Conservation (phyloP, 805 yeast genomes). For the Nakazawaea sp. region DNA sequence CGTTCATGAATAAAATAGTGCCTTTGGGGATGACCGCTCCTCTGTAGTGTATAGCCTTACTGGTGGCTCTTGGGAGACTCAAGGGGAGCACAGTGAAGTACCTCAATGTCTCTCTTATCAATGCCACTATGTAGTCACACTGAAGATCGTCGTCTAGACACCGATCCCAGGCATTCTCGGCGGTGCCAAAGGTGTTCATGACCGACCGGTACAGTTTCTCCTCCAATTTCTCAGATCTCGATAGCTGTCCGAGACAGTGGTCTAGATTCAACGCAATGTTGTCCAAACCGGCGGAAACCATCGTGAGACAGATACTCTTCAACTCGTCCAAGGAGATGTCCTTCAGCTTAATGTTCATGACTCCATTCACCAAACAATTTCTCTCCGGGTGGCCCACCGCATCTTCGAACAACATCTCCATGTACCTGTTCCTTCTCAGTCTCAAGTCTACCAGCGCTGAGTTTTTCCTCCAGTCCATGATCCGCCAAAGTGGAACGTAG, state of each 20-base stretch:
- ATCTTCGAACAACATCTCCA: conserved; percentile 29
- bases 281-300: conserved; percentile 77
- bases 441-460: conserved; percentile 16
- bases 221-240: conserved; percentile 36
- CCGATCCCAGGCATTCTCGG: conserved; percentile 28
- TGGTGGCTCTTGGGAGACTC: conserved; percentile 56
- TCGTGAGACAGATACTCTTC: conserved; percentile 57
- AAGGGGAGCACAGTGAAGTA: conserved; percentile 61
- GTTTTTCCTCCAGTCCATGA: conserved; percentile 32
- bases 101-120: conserved; percentile 58
- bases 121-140: conserved; percentile 47
- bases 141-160: conserved; percentile 20
- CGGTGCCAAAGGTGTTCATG: conserved; percentile 23
- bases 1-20: conserved; percentile 57
- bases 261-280: conserved; percentile 60
- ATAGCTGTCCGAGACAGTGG: conserved; percentile 54
- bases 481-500: conserved; percentile 40
- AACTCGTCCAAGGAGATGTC: conserved; percentile 32
- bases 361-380: conserved; percentile 21
- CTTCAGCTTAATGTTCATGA: conserved; percentile 10
- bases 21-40: conserved; percentile 43
- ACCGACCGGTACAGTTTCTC: conserved; percentile 35
- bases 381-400: conserved; percentile 4
- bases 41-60: conserved; percentile 37
- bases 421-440: conserved; percentile 40